Base-by-base conservation (phyloP, 257 asterid species). In the Paraleonurus japonicus region DNA sequence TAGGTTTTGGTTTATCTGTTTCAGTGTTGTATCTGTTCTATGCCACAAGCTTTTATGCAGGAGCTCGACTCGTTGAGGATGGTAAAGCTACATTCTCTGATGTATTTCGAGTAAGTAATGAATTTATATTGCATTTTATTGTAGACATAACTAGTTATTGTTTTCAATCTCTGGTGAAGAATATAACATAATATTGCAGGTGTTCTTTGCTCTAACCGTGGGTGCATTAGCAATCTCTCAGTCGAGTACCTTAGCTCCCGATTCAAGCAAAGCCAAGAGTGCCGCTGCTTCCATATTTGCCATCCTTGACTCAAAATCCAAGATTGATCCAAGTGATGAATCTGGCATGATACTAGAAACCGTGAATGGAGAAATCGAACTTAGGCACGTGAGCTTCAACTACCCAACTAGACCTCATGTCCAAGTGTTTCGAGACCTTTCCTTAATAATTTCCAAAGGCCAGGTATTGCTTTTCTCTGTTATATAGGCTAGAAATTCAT, bases 371-470 rank as follows among this genome's bases (percentile, higher is more conserved):
- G 88, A 88, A 54, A 86, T 90, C 48, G 92, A 86, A 74, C 77
- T 90, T 19, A 86, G 30, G 6, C 89, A 85, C 50, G 83, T 90
- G 27, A 85, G 92, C 79, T 88, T 88, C 80, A 85, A 62, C 75
- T 90, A 90, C 79, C 96, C 97, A 8, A 86, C 88, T 16, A 81
- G 97, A 69, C 97, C 96, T 0, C 88, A 88, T 75, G 82, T 82
- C 54, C 90, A 81, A 61, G 86, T 90, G 50, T 78, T 90, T 39
- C 71, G 83, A 10, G 94, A 90, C 82, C 83, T 90, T 27, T 82
- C 83, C 50, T 69, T 88, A 73, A 64, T 60, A 70, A 81, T 88
- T 72, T 85, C 67, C 28, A 76, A 83, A 15, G 94, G 92, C 67
- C 83, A 88, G 95, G 95, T 90, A 67, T n/a, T n/a, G n/a, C n/a